A percentile compares a stretch with the other conserved stretches of the same genome.
These are phyloP conservation scores for Asterophora lycoperdoides DNA, from an alignment of 768 basidiomycete genomes.

Conservation along the genomic window DNA sequence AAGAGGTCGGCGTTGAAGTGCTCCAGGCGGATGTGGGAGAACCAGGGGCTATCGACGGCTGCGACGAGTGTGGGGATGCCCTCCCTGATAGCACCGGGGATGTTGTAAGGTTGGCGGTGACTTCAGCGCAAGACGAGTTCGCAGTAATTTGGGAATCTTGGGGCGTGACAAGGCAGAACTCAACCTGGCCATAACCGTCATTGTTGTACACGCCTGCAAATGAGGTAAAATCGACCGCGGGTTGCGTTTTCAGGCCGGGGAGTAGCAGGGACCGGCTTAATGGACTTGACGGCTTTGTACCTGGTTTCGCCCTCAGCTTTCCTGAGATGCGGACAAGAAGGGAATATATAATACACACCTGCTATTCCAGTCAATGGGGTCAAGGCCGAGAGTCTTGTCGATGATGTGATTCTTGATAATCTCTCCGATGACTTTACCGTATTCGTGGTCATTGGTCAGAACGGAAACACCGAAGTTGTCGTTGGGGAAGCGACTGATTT, in stretches of 20 bases:
- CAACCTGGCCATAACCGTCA: too few relatives aligned
- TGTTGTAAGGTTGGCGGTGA: conserved; percentile 14
- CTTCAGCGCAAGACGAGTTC: conserved; percentile 5
- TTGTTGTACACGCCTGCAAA: conserved; percentile 20
- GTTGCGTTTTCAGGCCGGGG: conserved; percentile 14
- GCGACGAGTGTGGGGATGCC: conserved; percentile 17
- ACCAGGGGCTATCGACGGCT: conserved; percentile 13
- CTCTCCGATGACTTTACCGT: conserved; percentile 15
- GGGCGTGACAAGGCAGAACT: conserved; percentile 18
- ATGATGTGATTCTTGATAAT: conserved; percentile 21
- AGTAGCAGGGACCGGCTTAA: conserved; percentile 1
- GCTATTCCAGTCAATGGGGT: conserved; percentile 21
- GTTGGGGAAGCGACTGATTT: conserved; percentile 9
- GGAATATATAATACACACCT: too few relatives aligned
- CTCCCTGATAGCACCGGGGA: conserved; percentile 7
- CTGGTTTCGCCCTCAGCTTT: too few relatives aligned
- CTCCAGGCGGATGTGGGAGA: conserved; percentile 12
- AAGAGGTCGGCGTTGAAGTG: conserved; percentile 17
- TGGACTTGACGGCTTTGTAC: neutral
- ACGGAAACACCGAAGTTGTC: conserved; percentile 21
- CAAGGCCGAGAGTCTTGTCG: conserved; percentile 18
- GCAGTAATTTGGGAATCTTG: conserved; percentile 1
- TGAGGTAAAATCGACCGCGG: conserved; percentile 12
- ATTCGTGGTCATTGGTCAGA: conserved; percentile 22
- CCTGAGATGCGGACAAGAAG: too few relatives aligned